Base-by-base conservation (phyloP, 164 flowering plant species). In the Taxillus chinensis region DNA sequence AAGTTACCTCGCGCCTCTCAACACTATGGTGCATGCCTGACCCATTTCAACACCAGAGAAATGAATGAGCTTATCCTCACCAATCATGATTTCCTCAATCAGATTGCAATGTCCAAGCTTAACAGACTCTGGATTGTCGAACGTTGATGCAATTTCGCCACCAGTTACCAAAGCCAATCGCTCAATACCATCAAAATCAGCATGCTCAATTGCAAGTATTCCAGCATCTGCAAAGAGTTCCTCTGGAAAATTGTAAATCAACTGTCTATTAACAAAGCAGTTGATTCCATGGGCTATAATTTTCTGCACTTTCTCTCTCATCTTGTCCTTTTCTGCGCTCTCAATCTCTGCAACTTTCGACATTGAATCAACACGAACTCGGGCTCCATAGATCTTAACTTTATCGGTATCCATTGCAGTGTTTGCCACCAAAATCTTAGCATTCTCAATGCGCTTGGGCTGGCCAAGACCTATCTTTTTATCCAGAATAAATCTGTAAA, bases 391-490 rank as follows among this genome's bases (percentile, higher is more conserved):
- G 15, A 95, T 95, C 71, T 95, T 95, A 17, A 95, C 99, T 79
- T 95, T 90, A 70, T 95, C 96, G 7, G 97, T 91, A 69, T 95
- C 99, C 99, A 95, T 91, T n/a, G 99, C 99, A 64, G 97, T 95
- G 77, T 95, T 95, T 71, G 99, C 95, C 59, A 95, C 97, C 82
- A 95, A 79, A 64, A 95, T 91, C 14, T 91, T 91, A 41, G 96
- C 99, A 80, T 90, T 88, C 73, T 90, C 96, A 42, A 93, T 86
- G 70, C 86, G 95, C 51, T 89, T 95, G 10, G 99, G 99, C 62
- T 95, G 99, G 11, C 99, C 99, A 77, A 95, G 63, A 48, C 99
- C 99, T 42, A 91, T 91, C 73, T 91, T 95, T 76, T 95, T 95
- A 83, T 95, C 99, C 68, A 95, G 90, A 75, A 95, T 95, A 71